Conservation (phyloP, 208 protist genomes). For the Crithidia mellificae region DNA sequence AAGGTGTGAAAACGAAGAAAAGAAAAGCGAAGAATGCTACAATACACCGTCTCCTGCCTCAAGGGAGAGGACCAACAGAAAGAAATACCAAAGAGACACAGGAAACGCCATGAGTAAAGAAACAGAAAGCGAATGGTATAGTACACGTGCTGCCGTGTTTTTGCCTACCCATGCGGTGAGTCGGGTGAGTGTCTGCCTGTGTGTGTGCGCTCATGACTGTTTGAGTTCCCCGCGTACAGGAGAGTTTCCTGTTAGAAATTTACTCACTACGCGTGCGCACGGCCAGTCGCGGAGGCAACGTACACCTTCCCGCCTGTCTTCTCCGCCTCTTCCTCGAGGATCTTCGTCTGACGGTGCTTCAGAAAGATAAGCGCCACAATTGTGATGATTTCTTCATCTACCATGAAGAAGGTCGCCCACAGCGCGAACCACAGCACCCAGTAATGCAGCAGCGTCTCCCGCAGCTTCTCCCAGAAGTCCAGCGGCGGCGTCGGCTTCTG, state of each 20-base stretch:
- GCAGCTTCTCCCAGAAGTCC: constrained; percentile 78
- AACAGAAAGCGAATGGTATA: too few relatives aligned
- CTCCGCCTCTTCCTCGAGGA: constrained; percentile 82
- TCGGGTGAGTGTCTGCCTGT: too few relatives aligned
- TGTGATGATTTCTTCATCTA: constrained; percentile 91
- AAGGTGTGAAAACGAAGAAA: constrained; percentile 3
- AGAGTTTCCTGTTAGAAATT: neutral
- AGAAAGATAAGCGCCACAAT: constrained; percentile 82
- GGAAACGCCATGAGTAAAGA: too few relatives aligned
- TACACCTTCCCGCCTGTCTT: constrained; percentile 86
- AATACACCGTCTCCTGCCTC: too few relatives aligned
- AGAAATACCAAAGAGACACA: too few relatives aligned
- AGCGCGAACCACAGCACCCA: constrained; percentile 89
- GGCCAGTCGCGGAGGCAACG: constrained; percentile 68
- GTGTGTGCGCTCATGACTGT: too few relatives aligned
- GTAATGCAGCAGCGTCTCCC: constrained; percentile 80
- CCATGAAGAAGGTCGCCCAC: constrained; percentile 90
- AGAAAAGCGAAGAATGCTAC: neutral
- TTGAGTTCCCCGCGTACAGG: too few relatives aligned
- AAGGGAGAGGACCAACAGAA: too few relatives aligned
- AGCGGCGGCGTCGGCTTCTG: constrained; percentile 70
- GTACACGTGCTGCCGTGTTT: too few relatives aligned
- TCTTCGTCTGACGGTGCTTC: constrained; percentile 77
- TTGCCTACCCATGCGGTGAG: too few relatives aligned
- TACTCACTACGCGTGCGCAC: constrained; percentile 23